Evolutionary conservation across 139 green algal genomes (phyloP).

Genomic region (Chlorella sp.): DNA sequence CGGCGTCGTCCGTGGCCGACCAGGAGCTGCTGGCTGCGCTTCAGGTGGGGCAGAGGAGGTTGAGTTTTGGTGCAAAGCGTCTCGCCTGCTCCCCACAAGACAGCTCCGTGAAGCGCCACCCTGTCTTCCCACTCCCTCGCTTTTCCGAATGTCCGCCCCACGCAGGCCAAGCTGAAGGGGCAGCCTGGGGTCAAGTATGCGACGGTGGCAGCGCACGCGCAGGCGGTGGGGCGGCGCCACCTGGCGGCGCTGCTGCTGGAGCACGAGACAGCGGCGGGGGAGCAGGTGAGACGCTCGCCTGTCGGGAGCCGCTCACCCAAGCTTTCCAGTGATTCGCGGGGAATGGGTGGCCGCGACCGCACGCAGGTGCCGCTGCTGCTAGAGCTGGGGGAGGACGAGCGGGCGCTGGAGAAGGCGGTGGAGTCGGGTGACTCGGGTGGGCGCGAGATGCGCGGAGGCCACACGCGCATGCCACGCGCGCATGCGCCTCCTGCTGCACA

Average conservation of each 20-base stretch:
- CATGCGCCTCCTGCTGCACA: background rate
- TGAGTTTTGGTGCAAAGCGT: background rate
- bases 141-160: background rate
- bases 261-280: slow-evolving; percentile 48
- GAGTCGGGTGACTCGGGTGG: slow-evolving; percentile 27
- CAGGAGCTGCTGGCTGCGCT: slow-evolving; percentile 61
- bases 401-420: slow-evolving; percentile 27
- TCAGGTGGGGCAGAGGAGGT: background rate
- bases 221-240: slow-evolving; percentile 34
- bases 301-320: too few species aligned
- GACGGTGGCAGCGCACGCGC: slow-evolving; percentile 53
- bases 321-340: too few species aligned
- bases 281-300: too few species aligned
- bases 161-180: slow-evolving; percentile 60
- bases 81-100: too few species aligned
- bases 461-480: background rate
- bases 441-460: background rate
- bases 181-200: slow-evolving; percentile 57
- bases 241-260: slow-evolving; percentile 76
- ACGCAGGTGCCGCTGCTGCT: slow-evolving; percentile 73
- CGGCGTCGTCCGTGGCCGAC: slow-evolving; percentile 47
- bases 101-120: background rate
- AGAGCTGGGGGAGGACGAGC: slow-evolving; percentile 47
- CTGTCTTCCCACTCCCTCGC: background rate
- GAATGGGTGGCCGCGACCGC: too few species aligned